Percentiles rank a stretch among this genome's conserved stretches.
Conservation (phyloP, 805 yeast species). For the Candida hispaniensis region DNA sequence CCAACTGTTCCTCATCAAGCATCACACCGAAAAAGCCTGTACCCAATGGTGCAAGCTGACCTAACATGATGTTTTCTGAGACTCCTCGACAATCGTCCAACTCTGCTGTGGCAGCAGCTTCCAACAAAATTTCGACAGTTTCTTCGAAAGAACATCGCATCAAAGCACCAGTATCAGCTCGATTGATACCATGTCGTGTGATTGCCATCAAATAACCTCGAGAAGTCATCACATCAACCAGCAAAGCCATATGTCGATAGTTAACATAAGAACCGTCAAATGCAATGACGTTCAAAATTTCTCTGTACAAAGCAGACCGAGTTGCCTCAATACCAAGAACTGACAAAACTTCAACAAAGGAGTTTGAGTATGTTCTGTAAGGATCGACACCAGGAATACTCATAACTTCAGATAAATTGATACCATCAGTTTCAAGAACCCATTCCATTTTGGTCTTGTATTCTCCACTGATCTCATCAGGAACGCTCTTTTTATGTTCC, state of each 20-base stretch:
- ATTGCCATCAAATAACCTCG: constrained; percentile 98
- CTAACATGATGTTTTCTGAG: constrained; percentile 93
- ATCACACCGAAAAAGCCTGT: constrained; percentile 95
- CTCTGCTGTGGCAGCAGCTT: constrained; percentile 97
- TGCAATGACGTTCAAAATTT: constrained; percentile 93
- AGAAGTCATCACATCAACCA: constrained; percentile 97
- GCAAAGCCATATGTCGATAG: constrained; percentile 94
- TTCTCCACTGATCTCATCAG: constrained; percentile 71
- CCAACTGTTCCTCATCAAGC: constrained; percentile 82
- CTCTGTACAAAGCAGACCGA: constrained; percentile 84
- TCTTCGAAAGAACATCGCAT: constrained; percentile 99
- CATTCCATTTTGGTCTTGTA: constrained; percentile 85
- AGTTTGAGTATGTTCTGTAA: constrained; percentile 83
- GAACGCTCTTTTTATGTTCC: constrained; percentile 32
- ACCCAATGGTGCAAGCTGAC: constrained; percentile 98
- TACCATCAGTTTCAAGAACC: constrained; percentile 99
- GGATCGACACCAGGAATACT: constrained; percentile 92
- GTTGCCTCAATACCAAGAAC: constrained; percentile 99
- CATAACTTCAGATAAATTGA: constrained; percentile 89
- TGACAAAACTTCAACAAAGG: constrained; percentile 88
- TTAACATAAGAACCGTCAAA: constrained; percentile 99
- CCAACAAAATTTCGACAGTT: constrained; percentile 93
- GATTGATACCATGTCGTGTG: constrained; percentile 98
- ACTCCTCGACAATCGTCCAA: constrained; percentile 98
- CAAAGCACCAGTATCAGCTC: constrained; percentile 97